Evolutionary conservation across 495 filamentous ascomycete genomes (phyloP).

Genomic region (Aspergillus funiculosus): DNA sequence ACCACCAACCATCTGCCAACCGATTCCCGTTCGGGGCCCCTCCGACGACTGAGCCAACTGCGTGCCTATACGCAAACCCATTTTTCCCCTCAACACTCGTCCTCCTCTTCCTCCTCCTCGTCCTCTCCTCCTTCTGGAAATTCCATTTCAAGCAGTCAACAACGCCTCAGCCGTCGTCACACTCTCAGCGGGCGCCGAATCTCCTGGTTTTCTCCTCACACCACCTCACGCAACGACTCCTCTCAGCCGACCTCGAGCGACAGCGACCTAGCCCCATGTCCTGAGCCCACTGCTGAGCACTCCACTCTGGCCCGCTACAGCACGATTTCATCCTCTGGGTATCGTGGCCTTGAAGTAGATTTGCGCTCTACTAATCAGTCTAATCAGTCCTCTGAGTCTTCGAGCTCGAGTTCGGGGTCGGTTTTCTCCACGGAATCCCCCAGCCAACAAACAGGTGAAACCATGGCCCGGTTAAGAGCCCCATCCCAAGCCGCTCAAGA

Average conservation of each 20-base stretch:
- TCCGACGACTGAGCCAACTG: conserved; percentile 69
- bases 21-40: conserved; percentile 50
- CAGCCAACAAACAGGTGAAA: conserved; percentile 16
- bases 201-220: conserved; percentile 33
- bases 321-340: conserved; percentile 28
- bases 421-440: conserved; percentile 26
- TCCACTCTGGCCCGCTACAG: conserved; percentile 34
- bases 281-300: conserved; percentile 27
- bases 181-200: conserved; percentile 36
- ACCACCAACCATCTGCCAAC: conserved; percentile 26
- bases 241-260: conserved; percentile 21
- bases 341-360: conserved; percentile 26
- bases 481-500: conserved; percentile 25
- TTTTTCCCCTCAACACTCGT: conserved; percentile 45
- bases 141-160: conserved; percentile 11
- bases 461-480: conserved; percentile 36
- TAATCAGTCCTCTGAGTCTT: conserved; percentile 25
- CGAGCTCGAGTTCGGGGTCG: conserved; percentile 27
- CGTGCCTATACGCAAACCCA: conserved; percentile 65
- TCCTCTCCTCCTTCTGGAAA: conserved; percentile 32
- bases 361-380: conserved; percentile 18
- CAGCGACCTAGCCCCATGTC: conserved; percentile 28
- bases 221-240: conserved; percentile 19
- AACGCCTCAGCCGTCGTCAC: conserved; percentile 28
- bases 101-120: conserved; percentile 44